Base-by-base conservation (phyloP, 371 early-diverging fungal genomes). In the Circinella umbellata region DNA sequence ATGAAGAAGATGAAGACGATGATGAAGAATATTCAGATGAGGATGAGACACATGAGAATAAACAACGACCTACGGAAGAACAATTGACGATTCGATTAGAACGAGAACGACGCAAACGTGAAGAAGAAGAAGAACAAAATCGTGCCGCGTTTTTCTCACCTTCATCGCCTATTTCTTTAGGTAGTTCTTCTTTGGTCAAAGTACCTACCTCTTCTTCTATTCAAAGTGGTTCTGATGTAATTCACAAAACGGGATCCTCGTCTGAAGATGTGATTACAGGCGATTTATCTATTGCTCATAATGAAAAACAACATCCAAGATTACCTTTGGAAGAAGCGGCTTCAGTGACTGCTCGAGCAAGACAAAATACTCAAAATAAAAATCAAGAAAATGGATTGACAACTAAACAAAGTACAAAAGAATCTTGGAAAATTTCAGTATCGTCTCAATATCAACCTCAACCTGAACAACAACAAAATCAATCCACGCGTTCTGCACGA, bases 91-190 rank as follows among this genome's bases (percentile, higher is more conserved):
- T 60, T 10, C 60, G 71, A 49, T 35, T 77, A 8, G 80, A 82
- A 42, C 27, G 61, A 5, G 66, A 76, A 27, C 76, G 78, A 14
- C 69, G 71, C 14, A 74, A 71, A 17, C 70, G 71, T 17, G 76
- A 77, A 63, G 77, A 81, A 39, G 76, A 77, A 17, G 79, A 81
- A 38, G 79, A 81, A 38, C 48, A 61, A 9, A 73, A 55, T 3
- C 73, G 78, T 18, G 76, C 69, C 11, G 75, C 76, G n/a, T 73
- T 75, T 27, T 77, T 79, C 55, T 59, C 75, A n/a, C 20, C 69
- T 17, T 14, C 69, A 13, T 11, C 63, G 3, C 14, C 10, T 48
- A 17, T 38, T 35, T 18, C 38, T 27, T 27, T 59, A 61, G 6
- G 42, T 39, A 49, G 51, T n/a, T 51, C 51, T 51, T 51, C 34